A percentile compares a stretch with the other conserved stretches of the same genome.
Conservation (phyloP, 768 basidiomycete genomes). For the Termitomyces titanicus region DNA sequence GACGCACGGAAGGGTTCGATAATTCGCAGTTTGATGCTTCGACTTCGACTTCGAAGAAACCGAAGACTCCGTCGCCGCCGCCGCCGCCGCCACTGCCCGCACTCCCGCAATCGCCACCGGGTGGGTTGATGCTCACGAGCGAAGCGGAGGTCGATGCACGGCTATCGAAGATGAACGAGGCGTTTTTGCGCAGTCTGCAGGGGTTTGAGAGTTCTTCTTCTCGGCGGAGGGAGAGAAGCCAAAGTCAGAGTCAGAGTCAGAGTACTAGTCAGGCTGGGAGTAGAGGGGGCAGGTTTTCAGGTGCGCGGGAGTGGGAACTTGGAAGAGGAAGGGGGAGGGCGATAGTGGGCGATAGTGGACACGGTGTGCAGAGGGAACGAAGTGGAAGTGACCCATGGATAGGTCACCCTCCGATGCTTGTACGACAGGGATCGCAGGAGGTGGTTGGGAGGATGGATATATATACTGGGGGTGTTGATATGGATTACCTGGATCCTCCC, state of each 20-base stretch:
- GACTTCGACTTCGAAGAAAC: too few species aligned
- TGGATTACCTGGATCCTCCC: not conserved
- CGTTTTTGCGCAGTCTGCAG: slow-evolving; percentile 61
- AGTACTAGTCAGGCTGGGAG: not conserved
- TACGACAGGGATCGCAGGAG: slow-evolving; percentile 16
- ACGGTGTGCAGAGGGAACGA: too few species aligned
- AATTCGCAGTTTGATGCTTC: too few species aligned
- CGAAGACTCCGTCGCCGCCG: too few species aligned
- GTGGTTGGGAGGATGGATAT: slow-evolving; percentile 18
- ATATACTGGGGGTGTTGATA: slow-evolving; percentile 6
- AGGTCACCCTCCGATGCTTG: not conserved
- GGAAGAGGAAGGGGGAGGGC: not conserved
- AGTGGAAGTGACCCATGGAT: not conserved
- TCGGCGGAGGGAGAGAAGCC: slow-evolving; percentile 1
- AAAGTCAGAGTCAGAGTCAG: not conserved
- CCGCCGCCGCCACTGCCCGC: too few species aligned
- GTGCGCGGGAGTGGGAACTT: too few species aligned
- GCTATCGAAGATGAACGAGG: slow-evolving; percentile 62
- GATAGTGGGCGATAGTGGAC: not conserved
- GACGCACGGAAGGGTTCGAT: too few species aligned
- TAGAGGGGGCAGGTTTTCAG: too few species aligned
- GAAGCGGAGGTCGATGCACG: slow-evolving; percentile 64
- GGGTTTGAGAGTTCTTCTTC: slow-evolving; percentile 41
- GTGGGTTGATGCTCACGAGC: slow-evolving; percentile 59
- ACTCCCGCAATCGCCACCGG: slow-evolving; percentile 16